Conservation (phyloP, 129 eudicot genomes). For the Flaveria trinervia region DNA sequence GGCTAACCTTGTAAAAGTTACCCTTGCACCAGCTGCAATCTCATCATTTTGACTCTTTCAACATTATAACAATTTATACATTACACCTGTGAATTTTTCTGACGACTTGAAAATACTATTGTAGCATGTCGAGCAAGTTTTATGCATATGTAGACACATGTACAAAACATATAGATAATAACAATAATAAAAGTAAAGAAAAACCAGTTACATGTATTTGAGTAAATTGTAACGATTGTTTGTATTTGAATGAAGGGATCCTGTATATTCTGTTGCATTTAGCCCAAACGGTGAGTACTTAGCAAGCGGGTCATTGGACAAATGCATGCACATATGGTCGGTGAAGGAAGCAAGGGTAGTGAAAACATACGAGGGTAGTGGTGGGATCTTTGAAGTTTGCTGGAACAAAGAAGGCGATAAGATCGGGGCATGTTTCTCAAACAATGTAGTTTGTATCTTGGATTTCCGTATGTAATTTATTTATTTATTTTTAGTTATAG, state of each 20-base stretch:
- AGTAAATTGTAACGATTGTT: not conserved
- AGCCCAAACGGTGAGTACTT: conserved; percentile 87
- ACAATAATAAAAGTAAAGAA: no score
- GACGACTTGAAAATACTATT: not conserved
- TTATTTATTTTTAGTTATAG: not conserved
- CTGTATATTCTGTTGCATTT: conserved; percentile 90
- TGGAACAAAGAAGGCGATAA: conserved; percentile 97
- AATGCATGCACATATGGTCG: conserved; percentile 86
- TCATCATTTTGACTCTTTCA: not conserved
- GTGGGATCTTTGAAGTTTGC: conserved; percentile 89
- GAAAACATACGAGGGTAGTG: conserved; percentile 72
- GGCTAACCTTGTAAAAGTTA: no score
- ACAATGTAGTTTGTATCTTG: conserved; percentile 71
- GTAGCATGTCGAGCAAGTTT: not conserved
- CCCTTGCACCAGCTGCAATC: not conserved
- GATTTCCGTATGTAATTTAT: conserved; percentile 74
- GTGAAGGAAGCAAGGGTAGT: conserved; percentile 77
- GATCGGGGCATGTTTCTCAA: conserved; percentile 76
- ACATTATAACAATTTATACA: not conserved
- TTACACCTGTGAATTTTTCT: not conserved
- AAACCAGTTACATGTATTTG: not conserved
- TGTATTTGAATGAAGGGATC: conserved; percentile 50
- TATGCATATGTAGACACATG: no score
- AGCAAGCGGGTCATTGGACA: conserved; percentile 87
- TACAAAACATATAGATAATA: no score